Percentiles rank a stretch among this genome's conserved stretches.
phyloP scores from a whole-genome alignment of 2,329 filamentous ascomycete species.

The Nemania sp. region DNA sequence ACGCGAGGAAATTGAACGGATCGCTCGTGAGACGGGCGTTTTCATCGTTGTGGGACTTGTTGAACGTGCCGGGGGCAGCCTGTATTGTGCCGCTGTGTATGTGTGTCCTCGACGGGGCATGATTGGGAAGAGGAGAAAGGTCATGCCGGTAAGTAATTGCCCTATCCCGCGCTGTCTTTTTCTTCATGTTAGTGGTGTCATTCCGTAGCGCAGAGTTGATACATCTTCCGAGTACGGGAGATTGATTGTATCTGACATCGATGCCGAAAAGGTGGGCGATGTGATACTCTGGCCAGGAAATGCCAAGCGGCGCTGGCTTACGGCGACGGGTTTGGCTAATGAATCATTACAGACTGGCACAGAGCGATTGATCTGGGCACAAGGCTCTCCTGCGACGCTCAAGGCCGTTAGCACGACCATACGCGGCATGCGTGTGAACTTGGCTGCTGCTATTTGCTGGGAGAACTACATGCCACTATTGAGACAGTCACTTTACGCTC shows the following conservation, averaged over 20 bases:
- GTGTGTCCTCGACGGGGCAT: conserved; percentile 79
- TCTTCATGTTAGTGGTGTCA: neutral
- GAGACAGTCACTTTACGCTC: conserved; percentile 83
- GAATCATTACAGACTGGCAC: conserved; percentile 51
- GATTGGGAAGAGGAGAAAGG: conserved; percentile 88
- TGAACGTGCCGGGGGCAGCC: conserved; percentile 81
- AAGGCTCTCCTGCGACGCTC: conserved; percentile 82
- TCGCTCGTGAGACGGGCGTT: conserved; percentile 81
- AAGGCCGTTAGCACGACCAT: conserved; percentile 83
- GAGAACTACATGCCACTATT: conserved; percentile 96
- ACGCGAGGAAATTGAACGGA: conserved; percentile 79
- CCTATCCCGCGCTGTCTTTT: neutral
- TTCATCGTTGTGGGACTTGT: conserved; percentile 85
- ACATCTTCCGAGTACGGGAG: neutral
- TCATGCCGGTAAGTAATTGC: conserved; percentile 78
- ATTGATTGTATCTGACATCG: neutral
- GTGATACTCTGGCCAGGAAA: neutral
- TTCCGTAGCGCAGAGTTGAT: neutral
- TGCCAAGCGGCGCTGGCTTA: neutral
- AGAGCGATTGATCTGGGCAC: conserved; percentile 89
- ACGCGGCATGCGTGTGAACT: conserved; percentile 80
- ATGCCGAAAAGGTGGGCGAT: neutral
- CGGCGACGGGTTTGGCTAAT: conserved; percentile 20
- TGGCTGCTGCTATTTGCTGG: conserved; percentile 94
- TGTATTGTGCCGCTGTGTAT: conserved; percentile 88